These are phyloP conservation scores for Kuraishia hungarica DNA, from an alignment of 805 yeast genomes.

Conservation along the genomic window DNA sequence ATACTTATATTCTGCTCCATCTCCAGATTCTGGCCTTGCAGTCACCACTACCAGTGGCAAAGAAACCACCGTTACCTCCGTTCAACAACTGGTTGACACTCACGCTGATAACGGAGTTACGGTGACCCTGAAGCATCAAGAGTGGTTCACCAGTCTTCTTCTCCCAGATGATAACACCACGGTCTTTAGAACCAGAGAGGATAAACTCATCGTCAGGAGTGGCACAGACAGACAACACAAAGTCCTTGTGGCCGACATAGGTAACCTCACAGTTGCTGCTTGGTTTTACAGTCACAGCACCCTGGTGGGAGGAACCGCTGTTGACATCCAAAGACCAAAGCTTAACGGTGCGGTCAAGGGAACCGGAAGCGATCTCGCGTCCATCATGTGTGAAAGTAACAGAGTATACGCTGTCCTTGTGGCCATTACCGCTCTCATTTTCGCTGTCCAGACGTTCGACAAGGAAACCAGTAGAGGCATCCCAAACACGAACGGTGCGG, in stretches of 20 bases:
- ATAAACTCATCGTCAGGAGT: slow-evolving; percentile 91
- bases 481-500: slow-evolving; percentile 95
- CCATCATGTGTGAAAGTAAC: slow-evolving; percentile 92
- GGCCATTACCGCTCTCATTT: slow-evolving; percentile 83
- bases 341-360: slow-evolving; percentile 92
- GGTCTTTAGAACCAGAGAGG: slow-evolving; percentile 90
- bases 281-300: slow-evolving; percentile 26
- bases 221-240: slow-evolving; percentile 87
- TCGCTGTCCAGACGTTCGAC: slow-evolving; percentile 91
- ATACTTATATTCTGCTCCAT: slow-evolving; percentile 30
- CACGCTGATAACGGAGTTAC: slow-evolving; percentile 91
- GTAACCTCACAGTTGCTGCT: slow-evolving; percentile 77
- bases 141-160: slow-evolving; percentile 84
- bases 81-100: slow-evolving; percentile 76
- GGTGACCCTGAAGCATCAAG: slow-evolving; percentile 93
- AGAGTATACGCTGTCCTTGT: slow-evolving; percentile 90
- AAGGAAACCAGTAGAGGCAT: slow-evolving; percentile 81
- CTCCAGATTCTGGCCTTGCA: slow-evolving; percentile 97
- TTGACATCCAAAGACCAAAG: slow-evolving; percentile 81
- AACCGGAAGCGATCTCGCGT: slow-evolving; percentile 86
- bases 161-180: slow-evolving; percentile 97
- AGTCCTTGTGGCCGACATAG: slow-evolving; percentile 92
- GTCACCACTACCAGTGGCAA: slow-evolving; percentile 97
- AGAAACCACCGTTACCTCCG: slow-evolving; percentile 66
- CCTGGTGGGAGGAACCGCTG: slow-evolving; percentile 23